Evolutionary conservation across 805 yeast species (phyloP), one percentile per base, ranked within the genome.

Genomic region (Jamesozyma jinghongensis): DNA sequence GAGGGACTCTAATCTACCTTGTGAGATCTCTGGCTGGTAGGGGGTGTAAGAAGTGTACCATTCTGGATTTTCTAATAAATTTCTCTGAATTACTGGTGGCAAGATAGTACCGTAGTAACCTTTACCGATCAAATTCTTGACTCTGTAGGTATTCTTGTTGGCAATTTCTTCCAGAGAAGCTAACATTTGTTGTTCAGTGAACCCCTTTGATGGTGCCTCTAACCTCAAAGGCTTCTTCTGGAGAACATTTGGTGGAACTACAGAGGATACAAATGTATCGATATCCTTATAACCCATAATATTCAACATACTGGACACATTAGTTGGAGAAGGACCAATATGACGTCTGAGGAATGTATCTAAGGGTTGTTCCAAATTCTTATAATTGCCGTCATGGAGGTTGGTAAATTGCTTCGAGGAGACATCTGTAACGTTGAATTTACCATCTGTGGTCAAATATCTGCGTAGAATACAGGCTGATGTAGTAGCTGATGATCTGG

Each of bases 21-120:
- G 98, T 1, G 96, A 83, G 43, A 92, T 88, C 62, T 92, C 98
- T 1, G 98, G 96, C 67, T 92, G 98, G 63, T 92, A 92, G 28
- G 98, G 98, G 19, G 98, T 92, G 62, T 92, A 92, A 1, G 97
- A 86, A 17, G 98, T 92, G 70, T 92, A 92, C 98, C 98, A 92
- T 59, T 87, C 95, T 5, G 98, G 98, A 46, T 81, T 77, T 63
- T 92, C 98, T 42, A 92, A 68, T 43, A 92, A 64, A 56, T 92
- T 92, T 60, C 98, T 78, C 68, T 85, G 94, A 51, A 92, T 84
- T 28, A 90, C 96, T 1, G 94, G 82, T 0, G 98, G 98, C 35
- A 85, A 68, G 39, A 75, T 70, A 0, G 97, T 90, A 44, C 94
- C 94, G 52, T 85, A 83, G 64, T 90, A 92, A 32, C 98, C 98